Evolutionary conservation across 352 stramenopile species (phyloP).

Genomic region (Phytophthora kernoviae): DNA sequence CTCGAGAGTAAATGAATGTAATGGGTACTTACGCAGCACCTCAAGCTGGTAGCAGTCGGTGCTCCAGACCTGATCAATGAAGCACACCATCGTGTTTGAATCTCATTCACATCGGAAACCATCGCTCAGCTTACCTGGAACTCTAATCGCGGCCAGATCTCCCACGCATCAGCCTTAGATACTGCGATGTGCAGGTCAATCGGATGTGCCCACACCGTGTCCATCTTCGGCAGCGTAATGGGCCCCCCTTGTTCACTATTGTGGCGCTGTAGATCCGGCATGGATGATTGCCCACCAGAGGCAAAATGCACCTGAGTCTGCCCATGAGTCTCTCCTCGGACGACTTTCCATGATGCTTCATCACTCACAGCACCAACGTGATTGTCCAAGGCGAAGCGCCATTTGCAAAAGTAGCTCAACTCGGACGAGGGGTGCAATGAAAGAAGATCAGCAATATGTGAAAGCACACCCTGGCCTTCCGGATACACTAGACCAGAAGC

Average conservation of each 20-base stretch:
- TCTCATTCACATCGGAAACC: not conserved
- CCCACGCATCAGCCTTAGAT: slow-evolving; percentile 11
- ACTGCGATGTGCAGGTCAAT: slow-evolving; percentile 55
- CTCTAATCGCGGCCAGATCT: slow-evolving; percentile 46
- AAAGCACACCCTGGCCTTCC: slow-evolving; percentile 19
- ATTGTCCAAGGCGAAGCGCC: slow-evolving; percentile 34
- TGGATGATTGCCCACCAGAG: slow-evolving; percentile 18
- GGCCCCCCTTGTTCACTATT: slow-evolving; percentile 1
- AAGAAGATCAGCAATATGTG: slow-evolving; percentile 43
- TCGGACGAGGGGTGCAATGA: slow-evolving; percentile 42
- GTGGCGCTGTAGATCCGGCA: slow-evolving; percentile 27
- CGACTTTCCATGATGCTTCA: slow-evolving; percentile 35
- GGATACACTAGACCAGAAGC: slow-evolving; percentile 35
- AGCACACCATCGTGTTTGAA: not conserved
- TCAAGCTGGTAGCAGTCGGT: slow-evolving; percentile 46
- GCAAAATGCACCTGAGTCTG: slow-evolving; percentile 55
- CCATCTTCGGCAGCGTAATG: slow-evolving; percentile 30
- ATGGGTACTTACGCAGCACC: slow-evolving; percentile 34
- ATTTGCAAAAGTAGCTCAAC: slow-evolving; percentile 59
- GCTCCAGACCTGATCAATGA: slow-evolving; percentile 37
- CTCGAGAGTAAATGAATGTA: not conserved
- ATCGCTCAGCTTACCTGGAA: slow-evolving; percentile 35
- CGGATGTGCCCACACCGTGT: slow-evolving; percentile 58
- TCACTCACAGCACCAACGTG: not conserved
- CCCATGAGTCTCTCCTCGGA: slow-evolving; percentile 42